Base-by-base conservation (phyloP, 2,329 filamentous ascomycete genomes). In the Allantophomopsis cytisporea region DNA sequence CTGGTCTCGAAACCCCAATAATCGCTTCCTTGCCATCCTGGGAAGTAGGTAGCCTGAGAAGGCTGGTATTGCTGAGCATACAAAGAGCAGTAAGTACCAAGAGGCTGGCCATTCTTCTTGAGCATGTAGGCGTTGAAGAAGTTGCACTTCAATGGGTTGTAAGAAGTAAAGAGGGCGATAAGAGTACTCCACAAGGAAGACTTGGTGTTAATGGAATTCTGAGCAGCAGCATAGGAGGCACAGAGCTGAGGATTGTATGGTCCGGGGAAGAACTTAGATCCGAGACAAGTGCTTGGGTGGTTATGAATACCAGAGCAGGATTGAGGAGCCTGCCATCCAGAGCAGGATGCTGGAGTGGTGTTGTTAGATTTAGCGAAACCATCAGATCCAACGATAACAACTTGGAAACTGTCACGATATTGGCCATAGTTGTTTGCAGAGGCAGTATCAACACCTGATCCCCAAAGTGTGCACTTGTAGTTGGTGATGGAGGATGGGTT, bases 351-450 rank as follows among this genome's bases (percentile, higher is more conserved):
- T 32, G 35, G 36, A 2, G 31, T 28, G 11, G 37, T 34, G 12
- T 12, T 51, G 31, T 17, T 41, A 7, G 30, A 43, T 40, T 31
- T 53, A 38, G 50, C 49, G 42, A 60, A 60, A 6, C 60, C 63
- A 40, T 66, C 64, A 31, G 58, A 62, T n/a, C 57, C 63, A 16
- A 61, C 54, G 35, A 65, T 60, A 28, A 60, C 54, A 31, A 64
- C 57, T 8, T 55, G 47, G 56, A 65, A 55, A 15, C 47, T 35
- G 20, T 42, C 46, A 8, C 54, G 52, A 42, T 42, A 53, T 42
- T 59, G 51, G 33, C 55, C 57, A 31, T 21, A 31, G 45, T 60
- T 59, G 36, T 43, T 54, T 10, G 54, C 56, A 13, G 50, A 49
- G 7, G 37, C 44, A 13, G 41, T 41, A 35, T 44, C 44, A 31